Evolutionary conservation across 2,329 filamentous ascomycete genomes (phyloP).

Genomic region (Trichoderma guizhouense): DNA sequence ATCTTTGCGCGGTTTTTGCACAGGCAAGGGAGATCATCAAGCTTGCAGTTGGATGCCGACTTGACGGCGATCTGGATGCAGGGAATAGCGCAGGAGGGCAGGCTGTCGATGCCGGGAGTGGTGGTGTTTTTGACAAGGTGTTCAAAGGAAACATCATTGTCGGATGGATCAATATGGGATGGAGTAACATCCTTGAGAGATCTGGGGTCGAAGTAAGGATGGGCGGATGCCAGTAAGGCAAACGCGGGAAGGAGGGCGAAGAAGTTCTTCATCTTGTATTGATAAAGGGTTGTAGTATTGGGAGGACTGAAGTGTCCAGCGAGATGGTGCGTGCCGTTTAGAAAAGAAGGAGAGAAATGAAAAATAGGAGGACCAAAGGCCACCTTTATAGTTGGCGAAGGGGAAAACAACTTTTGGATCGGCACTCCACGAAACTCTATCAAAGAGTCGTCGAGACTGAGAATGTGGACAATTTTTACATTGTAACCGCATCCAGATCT

Average conservation of each 20-base stretch:
- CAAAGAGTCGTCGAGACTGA: background rate
- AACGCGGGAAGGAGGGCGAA: background rate
- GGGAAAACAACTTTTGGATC: background rate
- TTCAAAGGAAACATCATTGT: background rate
- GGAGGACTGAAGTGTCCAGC: background rate
- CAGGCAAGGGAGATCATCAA: constrained; percentile 4
- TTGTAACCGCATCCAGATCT: background rate
- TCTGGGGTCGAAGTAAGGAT: too few species aligned
- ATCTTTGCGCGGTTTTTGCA: constrained; percentile 7
- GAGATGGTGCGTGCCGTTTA: too few species aligned
- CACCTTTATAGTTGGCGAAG: background rate
- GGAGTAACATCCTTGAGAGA: too few species aligned
- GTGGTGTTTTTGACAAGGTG: background rate
- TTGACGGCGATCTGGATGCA: background rate
- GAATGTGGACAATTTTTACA: background rate
- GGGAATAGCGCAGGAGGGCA: background rate
- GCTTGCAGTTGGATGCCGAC: background rate
- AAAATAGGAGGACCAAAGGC: background rate
- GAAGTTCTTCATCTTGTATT: background rate
- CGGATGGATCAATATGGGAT: too few species aligned
- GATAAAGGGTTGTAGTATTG: background rate
- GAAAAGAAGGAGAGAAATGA: background rate
- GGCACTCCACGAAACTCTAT: background rate
- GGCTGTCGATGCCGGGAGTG: background rate
- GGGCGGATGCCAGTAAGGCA: background rate